Percentiles rank a stretch among this genome's conserved stretches.
phyloP scores from a whole-genome alignment of 768 basidiomycete genomes.

The Boletus insuetus region DNA sequence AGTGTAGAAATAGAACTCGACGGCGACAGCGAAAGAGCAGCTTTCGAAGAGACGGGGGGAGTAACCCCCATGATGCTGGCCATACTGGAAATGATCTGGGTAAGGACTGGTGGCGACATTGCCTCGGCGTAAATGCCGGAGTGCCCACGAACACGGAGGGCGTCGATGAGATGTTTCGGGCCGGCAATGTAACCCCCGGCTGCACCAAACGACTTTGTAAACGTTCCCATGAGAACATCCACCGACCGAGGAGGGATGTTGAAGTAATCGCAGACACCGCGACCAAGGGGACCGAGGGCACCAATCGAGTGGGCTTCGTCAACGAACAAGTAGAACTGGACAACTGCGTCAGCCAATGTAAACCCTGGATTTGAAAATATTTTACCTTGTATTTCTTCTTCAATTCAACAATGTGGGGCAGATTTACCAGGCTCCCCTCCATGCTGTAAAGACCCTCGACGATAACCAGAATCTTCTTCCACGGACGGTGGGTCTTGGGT shows the following conservation, averaged over 20 bases:
- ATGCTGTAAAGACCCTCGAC: constrained; percentile 97
- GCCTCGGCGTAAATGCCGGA: constrained; percentile 85
- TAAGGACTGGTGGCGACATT: constrained; percentile 87
- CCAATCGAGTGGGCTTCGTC: constrained; percentile 99
- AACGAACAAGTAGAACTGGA: constrained; percentile 90
- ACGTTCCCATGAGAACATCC: constrained; percentile 98
- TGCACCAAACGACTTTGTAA: constrained; percentile 93
- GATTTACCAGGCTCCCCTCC: constrained; percentile 92
- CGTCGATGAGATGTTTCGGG: constrained; percentile 73
- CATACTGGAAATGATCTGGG: constrained; percentile 90
- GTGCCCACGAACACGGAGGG: constrained; percentile 78
- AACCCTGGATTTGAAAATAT: constrained; percentile 11
- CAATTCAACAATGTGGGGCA: constrained; percentile 79
- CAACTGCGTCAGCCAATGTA: neutral
- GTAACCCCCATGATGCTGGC: constrained; percentile 93
- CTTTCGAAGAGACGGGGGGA: constrained; percentile 31
- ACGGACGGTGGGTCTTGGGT: constrained; percentile 95
- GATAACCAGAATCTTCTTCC: constrained; percentile 96
- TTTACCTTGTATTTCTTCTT: constrained; percentile 93
- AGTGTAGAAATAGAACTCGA: constrained; percentile 29
- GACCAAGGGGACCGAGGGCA: constrained; percentile 90
- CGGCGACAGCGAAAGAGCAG: constrained; percentile 26
- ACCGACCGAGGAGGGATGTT: constrained; percentile 73
- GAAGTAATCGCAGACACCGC: constrained; percentile 95
- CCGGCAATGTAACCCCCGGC: constrained; percentile 95